Conservation (phyloP, 176 grass and related monocot genomes). For the Calamus simplicifolius region DNA sequence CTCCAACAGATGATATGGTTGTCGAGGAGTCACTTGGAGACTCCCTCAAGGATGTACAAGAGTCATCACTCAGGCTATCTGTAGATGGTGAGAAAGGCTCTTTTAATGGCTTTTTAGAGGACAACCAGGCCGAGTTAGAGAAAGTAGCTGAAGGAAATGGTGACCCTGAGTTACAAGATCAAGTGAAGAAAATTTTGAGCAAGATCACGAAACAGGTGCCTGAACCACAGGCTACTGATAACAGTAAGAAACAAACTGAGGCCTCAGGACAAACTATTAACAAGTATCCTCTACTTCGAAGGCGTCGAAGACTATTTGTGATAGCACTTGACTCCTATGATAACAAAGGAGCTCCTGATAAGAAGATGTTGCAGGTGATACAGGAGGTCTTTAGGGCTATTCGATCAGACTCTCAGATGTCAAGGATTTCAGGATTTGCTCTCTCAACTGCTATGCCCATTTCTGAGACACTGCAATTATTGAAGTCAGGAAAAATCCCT, state of each 20-base stretch:
- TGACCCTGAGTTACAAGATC: conserved; percentile 46
- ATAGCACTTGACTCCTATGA: conserved; percentile 77
- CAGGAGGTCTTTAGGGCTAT: conserved; percentile 78
- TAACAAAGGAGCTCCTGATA: conserved; percentile 48
- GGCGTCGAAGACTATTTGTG: conserved; percentile 69
- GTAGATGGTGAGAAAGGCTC: conserved; percentile 63
- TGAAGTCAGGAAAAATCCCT: conserved; percentile 51
- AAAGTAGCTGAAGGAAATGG: conserved; percentile 10
- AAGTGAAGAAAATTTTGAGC: conserved; percentile 70
- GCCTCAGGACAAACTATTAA: conserved; percentile 27
- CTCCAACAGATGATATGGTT: conserved; percentile 37
- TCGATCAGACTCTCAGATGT: conserved; percentile 81
- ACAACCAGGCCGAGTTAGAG: conserved; percentile 6
- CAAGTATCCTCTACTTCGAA: conserved; percentile 71
- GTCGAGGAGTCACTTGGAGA: conserved; percentile 63
- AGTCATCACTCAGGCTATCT: conserved; percentile 75
- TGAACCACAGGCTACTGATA: conserved; percentile 7
- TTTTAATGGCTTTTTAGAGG: conserved; percentile 19
- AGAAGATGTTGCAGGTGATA: conserved; percentile 70
- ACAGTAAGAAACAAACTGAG: conserved; percentile 24
- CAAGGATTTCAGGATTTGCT: conserved; percentile 82
- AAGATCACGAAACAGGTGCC: conserved; percentile 58
- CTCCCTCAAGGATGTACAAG: conserved; percentile 78
- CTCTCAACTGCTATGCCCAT: conserved; percentile 90
- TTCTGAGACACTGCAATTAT: conserved; percentile 46